Base-by-base conservation (phyloP, 441 rosid species). In the Pelargonium australe region DNA sequence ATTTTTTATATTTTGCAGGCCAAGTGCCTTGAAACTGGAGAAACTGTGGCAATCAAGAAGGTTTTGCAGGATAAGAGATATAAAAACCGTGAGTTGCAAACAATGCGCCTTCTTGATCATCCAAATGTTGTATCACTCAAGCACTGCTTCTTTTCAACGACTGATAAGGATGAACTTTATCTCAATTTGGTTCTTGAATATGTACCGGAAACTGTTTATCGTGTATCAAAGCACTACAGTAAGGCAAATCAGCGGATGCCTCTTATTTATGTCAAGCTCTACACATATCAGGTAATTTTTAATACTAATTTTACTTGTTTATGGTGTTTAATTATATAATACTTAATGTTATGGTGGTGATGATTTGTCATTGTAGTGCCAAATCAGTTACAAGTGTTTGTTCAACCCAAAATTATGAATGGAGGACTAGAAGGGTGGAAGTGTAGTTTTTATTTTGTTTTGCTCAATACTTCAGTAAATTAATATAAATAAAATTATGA, bases 31-130 rank as follows among this genome's bases (percentile, higher is more conserved):
- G 96, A 92, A 80, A 83, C 86, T 1, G 91, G 86, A 25, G 96
- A 88, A 73, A 75, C 87, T 68, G 90, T 92, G 69, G 96, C 97
- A 68, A 92, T 92, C 66, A 92, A 92, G 90, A 92, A 92, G 83
- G 98, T 89, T 69, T 75, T 87, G 72, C 96, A 92, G 75, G 98
- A 92, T 78, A 92, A 85, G 79, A 92, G 96, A 84, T 92, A 89
- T 89, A 92, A 89, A 77, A 92, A 92, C 70, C 87, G 97, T 68
- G 96, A 91, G 79, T 92, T 91, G 73, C 91, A 89, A 82, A 82
- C 86, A 25, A 88, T 88, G 89, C 83, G 86, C 45, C 49, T 83
- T 65, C 92, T 91, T 44, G 45, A 84, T 73, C 97, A 89, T 80
- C 96, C 87, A 47, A 91, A 91, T 76, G 91, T 84, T 20, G 89